Base-by-base conservation (phyloP, 2,329 filamentous ascomycete species). In the Delphinella strobiligena region DNA sequence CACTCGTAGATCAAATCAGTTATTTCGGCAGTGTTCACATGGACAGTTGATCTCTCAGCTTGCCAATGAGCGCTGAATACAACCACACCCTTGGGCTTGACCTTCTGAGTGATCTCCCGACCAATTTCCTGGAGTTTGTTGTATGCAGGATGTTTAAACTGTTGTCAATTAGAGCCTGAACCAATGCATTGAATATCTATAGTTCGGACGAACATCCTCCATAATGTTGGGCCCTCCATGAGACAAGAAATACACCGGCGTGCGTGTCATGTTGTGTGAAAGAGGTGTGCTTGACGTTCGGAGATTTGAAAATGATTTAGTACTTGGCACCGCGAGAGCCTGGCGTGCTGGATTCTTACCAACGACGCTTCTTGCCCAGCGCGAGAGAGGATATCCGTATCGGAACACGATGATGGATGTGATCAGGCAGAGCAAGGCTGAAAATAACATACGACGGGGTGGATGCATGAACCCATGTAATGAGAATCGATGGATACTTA, bases 61-160 rank as follows among this genome's bases (percentile, higher is more conserved):
- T 83, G 77, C 82, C 82, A 87, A 58, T 88, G 82, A 1, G 80
- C 82, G 1, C 81, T 85, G 54, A 88, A 80, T 18, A 86, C 78
- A 1, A 87, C 75, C 12, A 87, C 70, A 2, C 80, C 82, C 45
- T 74, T 78, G 2, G 82, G 82, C 50, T 78, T 79, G 32, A 85
- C 74, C 45, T 75, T 72, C 19, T 71, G 64, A 0, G 79, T 84
- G 53, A 87, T 84, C 51, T 86, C 80, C 5, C 58, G 66, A 31
- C 82, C 82, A 38, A 85, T 77, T 17, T 66, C 56, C 48, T 78
- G 71, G 4, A 87, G 71, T 40, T 79, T 64, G 3, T 64, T 54
- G 50, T 80, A 83, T 8, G 75, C 82, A 1, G 79, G 77, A 52
- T 87, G 82, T 1, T 74, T 55, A 3, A 65, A 72, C n/a, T 82